Percentiles rank a stretch among this genome's conserved stretches.
Evolutionary conservation across 345 rosid species (phyloP).

Genomic region (Gossypium anomalum): DNA sequence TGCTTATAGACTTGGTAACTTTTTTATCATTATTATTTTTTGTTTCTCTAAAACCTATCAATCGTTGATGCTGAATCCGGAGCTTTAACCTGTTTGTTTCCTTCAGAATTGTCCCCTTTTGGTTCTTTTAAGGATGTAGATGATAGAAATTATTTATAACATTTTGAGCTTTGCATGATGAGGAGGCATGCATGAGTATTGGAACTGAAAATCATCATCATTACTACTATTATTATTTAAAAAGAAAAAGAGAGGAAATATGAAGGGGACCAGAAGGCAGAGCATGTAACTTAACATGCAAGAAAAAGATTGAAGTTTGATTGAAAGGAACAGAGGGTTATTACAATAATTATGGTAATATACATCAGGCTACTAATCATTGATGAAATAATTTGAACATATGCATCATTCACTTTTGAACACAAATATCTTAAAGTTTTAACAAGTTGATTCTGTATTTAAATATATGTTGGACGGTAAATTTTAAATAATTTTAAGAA

Average conservation of each 20-base stretch:
- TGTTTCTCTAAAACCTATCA: slow-evolving; percentile 12
- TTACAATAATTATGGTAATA: background rate
- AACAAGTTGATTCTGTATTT: too few relatives aligned
- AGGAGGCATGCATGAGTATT: too few relatives aligned
- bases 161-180: background rate
- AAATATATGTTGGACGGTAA: too few relatives aligned
- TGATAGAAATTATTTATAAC: slow-evolving; percentile 29
- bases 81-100: background rate
- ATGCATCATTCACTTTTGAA: background rate
- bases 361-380: background rate
- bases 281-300: background rate
- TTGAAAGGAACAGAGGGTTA: background rate
- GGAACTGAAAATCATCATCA: too few relatives aligned
- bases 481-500: too few relatives aligned
- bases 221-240: too few relatives aligned
- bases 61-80: slow-evolving; percentile 23
- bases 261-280: background rate
- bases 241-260: background rate
- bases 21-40: background rate
- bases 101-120: background rate
- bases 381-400: background rate
- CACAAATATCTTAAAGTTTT: too few relatives aligned
- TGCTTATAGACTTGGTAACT: slow-evolving; percentile 13
- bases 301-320: background rate
- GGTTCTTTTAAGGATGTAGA: slow-evolving; percentile 7